phyloP scores from a whole-genome alignment of 768 basidiomycete species.

The Mycena olivaceomarginata region DNA sequence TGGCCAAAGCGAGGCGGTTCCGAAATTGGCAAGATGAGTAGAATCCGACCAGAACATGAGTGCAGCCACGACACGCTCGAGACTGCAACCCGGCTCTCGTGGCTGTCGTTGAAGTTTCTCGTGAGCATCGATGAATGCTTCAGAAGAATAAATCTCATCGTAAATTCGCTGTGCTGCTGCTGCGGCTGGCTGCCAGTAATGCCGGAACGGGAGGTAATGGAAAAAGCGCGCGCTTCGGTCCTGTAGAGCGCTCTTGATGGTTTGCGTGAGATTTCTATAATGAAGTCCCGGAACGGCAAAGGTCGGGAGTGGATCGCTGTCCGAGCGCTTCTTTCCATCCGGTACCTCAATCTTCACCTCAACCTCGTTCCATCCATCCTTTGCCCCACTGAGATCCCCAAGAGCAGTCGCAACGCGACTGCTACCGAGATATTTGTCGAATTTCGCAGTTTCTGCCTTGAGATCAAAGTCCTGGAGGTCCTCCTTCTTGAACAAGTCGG shows the following conservation, averaged over 20 bases:
- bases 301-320: background rate
- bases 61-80: slow-evolving; percentile 37
- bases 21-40: slow-evolving; percentile 6
- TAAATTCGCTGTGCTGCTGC: too few species aligned
- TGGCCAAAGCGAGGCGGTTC: background rate
- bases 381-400: background rate
- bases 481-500: slow-evolving; percentile 40
- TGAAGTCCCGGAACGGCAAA: slow-evolving; percentile 9
- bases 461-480: slow-evolving; percentile 40
- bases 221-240: background rate
- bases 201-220: slow-evolving; percentile 9
- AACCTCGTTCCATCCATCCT: slow-evolving; percentile 41
- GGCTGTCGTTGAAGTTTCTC: slow-evolving; percentile 1
- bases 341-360: slow-evolving; percentile 44
- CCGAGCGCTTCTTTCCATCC: slow-evolving; percentile 7
- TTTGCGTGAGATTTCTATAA: background rate
- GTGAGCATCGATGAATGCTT: slow-evolving; percentile 12
- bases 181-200: background rate
- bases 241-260: background rate
- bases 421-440: slow-evolving; percentile 32
- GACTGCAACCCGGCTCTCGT: background rate
- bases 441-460: slow-evolving; percentile 31
- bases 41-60: background rate
- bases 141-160: too few species aligned
- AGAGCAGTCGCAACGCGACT: background rate